Evolutionary conservation across 179 eudicot genomes (phyloP), one percentile per base, ranked within the genome.

Genomic region (Gypsophila paniculata): DNA sequence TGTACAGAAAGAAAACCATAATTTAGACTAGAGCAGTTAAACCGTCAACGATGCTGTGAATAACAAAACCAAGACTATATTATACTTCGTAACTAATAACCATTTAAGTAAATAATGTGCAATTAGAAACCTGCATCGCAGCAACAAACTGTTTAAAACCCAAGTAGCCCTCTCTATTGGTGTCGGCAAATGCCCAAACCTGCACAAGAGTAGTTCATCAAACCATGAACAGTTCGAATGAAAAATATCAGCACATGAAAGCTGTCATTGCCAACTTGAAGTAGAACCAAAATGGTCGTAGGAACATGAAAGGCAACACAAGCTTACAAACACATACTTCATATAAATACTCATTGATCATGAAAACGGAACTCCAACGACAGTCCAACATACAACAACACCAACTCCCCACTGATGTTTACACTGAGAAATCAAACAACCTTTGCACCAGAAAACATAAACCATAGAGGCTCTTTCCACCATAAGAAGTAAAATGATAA

Each of bases 101-200:
- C 26, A 39, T 9, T 62, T 15, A 21, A 38, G 49, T 9, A 25
- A 38, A 39, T 0, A 44, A 6, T 12, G 6, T 46, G 70, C 55
- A 13, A 44, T 46, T 6, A 51, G 53, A 29, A 81, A 91, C 98
- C 97, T 93, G 93, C 96, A 93, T 91, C 53, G 97, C 97, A 62
- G 89, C 81, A 75, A 89, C 77, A 64, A 93, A 93, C 76, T 93
- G 93, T 68, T 81, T 83, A n/a, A 91, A 82, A 15, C 93, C 93
- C 65, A 93, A 66, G 79, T 76, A 91, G 25, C 98, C 98, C 78
- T 89, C 91, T 62, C 96, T 79, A 67, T 83, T 91, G 26, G 96
- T 76, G 78, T 93, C 99, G 13, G 97, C 94, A 64, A 88, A 68
- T 62, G 94, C 99, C 99, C 99, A 93, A 60, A 91, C 93, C 98